Conservation (phyloP, 805 yeast genomes). For the Pachysolen tannophilus region DNA sequence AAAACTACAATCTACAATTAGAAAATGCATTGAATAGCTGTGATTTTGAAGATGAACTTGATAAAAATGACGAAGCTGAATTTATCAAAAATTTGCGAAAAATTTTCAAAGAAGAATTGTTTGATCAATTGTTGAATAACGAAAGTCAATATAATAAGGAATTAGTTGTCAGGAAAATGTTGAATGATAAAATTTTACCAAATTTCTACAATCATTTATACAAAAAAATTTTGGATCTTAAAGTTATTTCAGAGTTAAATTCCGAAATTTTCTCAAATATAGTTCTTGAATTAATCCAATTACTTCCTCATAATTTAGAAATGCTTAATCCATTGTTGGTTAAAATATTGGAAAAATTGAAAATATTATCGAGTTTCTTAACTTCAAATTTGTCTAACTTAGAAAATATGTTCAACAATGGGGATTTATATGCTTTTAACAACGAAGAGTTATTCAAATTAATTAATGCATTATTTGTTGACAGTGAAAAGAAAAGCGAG, state of each 20-base stretch:
- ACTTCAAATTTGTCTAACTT: slow-evolving; percentile 34
- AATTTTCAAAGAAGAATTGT: slow-evolving; percentile 1
- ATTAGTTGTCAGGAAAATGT: slow-evolving; percentile 1
- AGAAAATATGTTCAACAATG: slow-evolving; percentile 41
- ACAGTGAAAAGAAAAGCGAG: slow-evolving; percentile 35
- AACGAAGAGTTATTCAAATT: slow-evolving; percentile 37
- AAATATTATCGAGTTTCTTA: slow-evolving; percentile 10
- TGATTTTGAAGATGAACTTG: slow-evolving; percentile 1
- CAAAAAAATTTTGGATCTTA: slow-evolving; percentile 3
- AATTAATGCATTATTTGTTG: slow-evolving; percentile 35
- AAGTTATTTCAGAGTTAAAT: slow-evolving; percentile 4
- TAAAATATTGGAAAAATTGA: slow-evolving; percentile 1
- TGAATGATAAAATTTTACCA: slow-evolving; percentile 1
- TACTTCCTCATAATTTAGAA: slow-evolving; percentile 1
- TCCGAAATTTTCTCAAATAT: not conserved
- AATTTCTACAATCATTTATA: slow-evolving; percentile 3
- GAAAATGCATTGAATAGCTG: slow-evolving; percentile 1
- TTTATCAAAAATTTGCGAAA: slow-evolving; percentile 1
- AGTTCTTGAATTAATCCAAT: not conserved
- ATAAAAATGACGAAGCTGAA: slow-evolving; percentile 1
- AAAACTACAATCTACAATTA: slow-evolving; percentile 3
- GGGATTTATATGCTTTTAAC: slow-evolving; percentile 39
- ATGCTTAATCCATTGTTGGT: slow-evolving; percentile 4
- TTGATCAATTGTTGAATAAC: not conserved
- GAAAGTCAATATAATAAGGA: not conserved